Evolutionary conservation across 2,329 filamentous ascomycete genomes (phyloP).

Genomic region (Venturia asperata): DNA sequence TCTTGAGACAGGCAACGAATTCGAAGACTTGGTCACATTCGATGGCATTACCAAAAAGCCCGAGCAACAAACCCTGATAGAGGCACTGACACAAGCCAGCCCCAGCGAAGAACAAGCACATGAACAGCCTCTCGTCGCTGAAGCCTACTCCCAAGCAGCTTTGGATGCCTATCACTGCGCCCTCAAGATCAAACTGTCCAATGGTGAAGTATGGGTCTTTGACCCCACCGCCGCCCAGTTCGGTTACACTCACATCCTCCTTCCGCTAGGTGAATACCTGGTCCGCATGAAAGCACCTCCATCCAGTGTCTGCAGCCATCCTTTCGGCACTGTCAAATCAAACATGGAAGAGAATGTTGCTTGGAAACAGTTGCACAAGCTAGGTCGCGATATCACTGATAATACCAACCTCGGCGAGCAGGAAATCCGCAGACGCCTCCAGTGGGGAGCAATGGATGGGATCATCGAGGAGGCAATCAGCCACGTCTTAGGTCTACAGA

Average conservation of each 20-base stretch:
- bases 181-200: not conserved
- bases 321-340: conserved; percentile 1
- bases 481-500: not conserved
- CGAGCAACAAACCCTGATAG: not conserved
- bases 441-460: not conserved
- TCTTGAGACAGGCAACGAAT: not conserved
- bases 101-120: not conserved
- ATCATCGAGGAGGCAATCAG: not conserved
- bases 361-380: not conserved
- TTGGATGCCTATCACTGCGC: conserved; percentile 1
- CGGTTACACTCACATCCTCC: not conserved
- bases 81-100: not conserved
- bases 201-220: conserved; percentile 6
- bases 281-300: conserved; percentile 5
- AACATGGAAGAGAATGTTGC: conserved; percentile 3
- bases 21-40: not conserved
- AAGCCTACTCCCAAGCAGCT: not conserved
- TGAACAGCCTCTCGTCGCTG: not conserved
- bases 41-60: not conserved
- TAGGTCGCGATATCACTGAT: not conserved
- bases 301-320: not conserved
- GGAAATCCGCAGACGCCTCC: not conserved
- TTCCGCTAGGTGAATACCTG: not conserved
- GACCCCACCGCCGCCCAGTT: conserved; percentile 6
- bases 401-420: not conserved